Conservation (phyloP, 495 filamentous ascomycete genomes). For the Penicillium atrosanguineum region DNA sequence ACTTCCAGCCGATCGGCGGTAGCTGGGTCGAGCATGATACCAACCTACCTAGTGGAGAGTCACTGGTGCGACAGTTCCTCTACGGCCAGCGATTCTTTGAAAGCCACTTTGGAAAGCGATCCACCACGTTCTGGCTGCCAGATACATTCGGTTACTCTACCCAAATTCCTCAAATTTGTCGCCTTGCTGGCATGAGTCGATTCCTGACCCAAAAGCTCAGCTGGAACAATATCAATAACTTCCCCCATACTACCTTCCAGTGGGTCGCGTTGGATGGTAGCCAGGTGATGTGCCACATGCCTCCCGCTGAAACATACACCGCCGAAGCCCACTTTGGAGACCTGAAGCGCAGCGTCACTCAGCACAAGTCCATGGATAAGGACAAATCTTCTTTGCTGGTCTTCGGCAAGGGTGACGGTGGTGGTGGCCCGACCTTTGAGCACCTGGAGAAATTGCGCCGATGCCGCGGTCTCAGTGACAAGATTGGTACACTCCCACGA, state of each 20-base stretch:
- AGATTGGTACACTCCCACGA: slow-evolving; percentile 74
- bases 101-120: slow-evolving; percentile 85
- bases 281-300: slow-evolving; percentile 97
- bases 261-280: slow-evolving; percentile 95
- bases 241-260: slow-evolving; percentile 97
- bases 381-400: slow-evolving; percentile 85
- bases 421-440: slow-evolving; percentile 90
- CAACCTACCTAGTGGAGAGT: slow-evolving; percentile 94
- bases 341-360: slow-evolving; percentile 82
- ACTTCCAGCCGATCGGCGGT: slow-evolving; percentile 91
- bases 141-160: slow-evolving; percentile 97
- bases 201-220: slow-evolving; percentile 97
- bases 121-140: slow-evolving; percentile 92
- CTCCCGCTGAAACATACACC: slow-evolving; percentile 91
- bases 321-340: slow-evolving; percentile 94
- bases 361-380: slow-evolving; percentile 93
- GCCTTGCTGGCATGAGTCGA: slow-evolving; percentile 86
- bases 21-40: slow-evolving; percentile 99
- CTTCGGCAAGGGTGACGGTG: slow-evolving; percentile 95
- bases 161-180: slow-evolving; percentile 90
- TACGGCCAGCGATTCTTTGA: slow-evolving; percentile 95
- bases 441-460: slow-evolving; percentile 92
- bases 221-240: slow-evolving; percentile 99
- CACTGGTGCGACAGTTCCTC: slow-evolving; percentile 89
- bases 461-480: slow-evolving; percentile 92